Percentiles rank a stretch among this genome's conserved stretches.
These are phyloP conservation scores for Infundibulicybe gibba DNA, from an alignment of 768 basidiomycete genomes.

Conservation along the genomic window DNA sequence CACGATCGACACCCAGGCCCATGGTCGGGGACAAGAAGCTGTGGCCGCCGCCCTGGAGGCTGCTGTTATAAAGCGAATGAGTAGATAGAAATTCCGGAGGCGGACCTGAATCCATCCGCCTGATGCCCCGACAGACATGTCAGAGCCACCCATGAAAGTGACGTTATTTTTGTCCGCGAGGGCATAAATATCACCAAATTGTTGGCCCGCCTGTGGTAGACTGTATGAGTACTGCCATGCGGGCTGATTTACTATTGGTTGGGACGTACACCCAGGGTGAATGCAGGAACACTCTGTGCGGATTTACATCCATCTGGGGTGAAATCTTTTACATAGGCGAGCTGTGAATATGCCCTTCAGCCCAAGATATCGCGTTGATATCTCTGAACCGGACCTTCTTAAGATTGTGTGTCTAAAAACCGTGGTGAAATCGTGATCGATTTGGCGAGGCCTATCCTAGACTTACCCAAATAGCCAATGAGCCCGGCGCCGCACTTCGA, in stretches of 20 bases:
- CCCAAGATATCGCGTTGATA: neutral
- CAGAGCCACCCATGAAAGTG: slow-evolving; percentile 41
- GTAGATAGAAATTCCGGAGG: neutral
- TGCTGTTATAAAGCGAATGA: neutral
- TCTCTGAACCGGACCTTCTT: slow-evolving; percentile 24
- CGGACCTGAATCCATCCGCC: slow-evolving; percentile 38
- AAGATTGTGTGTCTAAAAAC: slow-evolving; percentile 34
- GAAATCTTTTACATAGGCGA: slow-evolving; percentile 28
- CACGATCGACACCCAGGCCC: slow-evolving; percentile 42
- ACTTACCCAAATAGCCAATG: slow-evolving; percentile 43
- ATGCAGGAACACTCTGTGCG: slow-evolving; percentile 18
- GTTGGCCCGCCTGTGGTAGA: slow-evolving; percentile 35
- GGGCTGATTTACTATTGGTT: neutral
- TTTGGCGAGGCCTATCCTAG: neutral
- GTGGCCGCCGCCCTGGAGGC: slow-evolving; percentile 36
- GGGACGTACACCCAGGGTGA: slow-evolving; percentile 32
- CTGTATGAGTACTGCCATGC: neutral
- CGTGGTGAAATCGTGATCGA: neutral
- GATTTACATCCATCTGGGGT: slow-evolving; percentile 29
- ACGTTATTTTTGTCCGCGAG: slow-evolving; percentile 42
- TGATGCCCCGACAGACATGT: slow-evolving; percentile 35
- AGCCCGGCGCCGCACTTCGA: slow-evolving; percentile 38
- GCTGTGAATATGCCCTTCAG: slow-evolving; percentile 14
- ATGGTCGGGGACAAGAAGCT: slow-evolving; percentile 39
- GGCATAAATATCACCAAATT: slow-evolving; percentile 37